Evolutionary conservation across 2,329 filamentous ascomycete genomes (phyloP).

Genomic region (Dothideomycetes sp.): DNA sequence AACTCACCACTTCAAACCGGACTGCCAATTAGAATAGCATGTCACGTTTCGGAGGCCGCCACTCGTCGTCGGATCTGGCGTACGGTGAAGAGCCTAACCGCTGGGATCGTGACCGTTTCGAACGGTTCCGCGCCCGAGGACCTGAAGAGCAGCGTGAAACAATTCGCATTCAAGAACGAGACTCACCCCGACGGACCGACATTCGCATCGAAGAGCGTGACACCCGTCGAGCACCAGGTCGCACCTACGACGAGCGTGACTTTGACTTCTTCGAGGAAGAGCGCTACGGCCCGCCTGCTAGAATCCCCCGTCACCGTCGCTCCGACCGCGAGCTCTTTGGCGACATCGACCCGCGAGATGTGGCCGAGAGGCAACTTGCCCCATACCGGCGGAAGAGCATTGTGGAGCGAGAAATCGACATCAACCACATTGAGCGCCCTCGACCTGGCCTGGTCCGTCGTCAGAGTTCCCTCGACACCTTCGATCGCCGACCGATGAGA

Average conservation of each 20-base stretch:
- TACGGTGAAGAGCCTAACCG: constrained; percentile 30
- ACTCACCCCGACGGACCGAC: constrained; percentile 28
- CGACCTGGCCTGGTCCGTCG: constrained; percentile 62
- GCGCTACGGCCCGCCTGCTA: constrained; percentile 23
- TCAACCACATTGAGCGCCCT: constrained; percentile 27
- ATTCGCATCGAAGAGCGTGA: constrained; percentile 31
- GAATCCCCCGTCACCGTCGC: constrained; percentile 16
- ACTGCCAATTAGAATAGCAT: too few species aligned
- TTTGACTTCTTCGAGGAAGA: constrained; percentile 42
- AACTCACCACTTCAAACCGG: not conserved
- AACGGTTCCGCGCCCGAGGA: constrained; percentile 26
- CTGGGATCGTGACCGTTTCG: constrained; percentile 41
- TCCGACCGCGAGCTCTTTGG: constrained; percentile 35
- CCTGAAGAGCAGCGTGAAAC: constrained; percentile 28
- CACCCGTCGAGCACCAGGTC: constrained; percentile 14
- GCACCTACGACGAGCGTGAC: constrained; percentile 30
- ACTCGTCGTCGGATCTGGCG: constrained; percentile 31
- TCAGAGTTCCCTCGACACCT: constrained; percentile 84
- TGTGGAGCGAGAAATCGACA: constrained; percentile 44
- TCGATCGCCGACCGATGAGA: constrained; percentile 61
- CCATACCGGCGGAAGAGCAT: constrained; percentile 49
- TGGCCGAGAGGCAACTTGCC: constrained; percentile 41
- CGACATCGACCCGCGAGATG: constrained; percentile 33
- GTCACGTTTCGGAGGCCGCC: constrained; percentile 7
- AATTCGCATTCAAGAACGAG: constrained; percentile 27